Evolutionary conservation across 202 grass and related monocot genomes (phyloP).

Genomic region (Hordeum pubiflorum): DNA sequence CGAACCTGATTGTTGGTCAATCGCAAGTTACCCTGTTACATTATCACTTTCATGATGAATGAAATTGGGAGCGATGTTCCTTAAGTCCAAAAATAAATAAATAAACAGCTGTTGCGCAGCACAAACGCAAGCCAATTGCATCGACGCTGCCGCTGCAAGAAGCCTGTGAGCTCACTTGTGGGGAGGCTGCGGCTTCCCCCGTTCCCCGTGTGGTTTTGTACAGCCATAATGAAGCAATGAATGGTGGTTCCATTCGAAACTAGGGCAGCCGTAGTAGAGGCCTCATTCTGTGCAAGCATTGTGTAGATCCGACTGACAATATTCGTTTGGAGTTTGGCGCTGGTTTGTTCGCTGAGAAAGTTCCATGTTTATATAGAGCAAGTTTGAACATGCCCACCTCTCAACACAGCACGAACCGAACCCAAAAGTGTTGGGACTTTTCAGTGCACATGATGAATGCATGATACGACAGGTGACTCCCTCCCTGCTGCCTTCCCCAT

Average conservation of each 20-base stretch:
- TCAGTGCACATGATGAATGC: neutral
- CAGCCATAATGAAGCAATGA: neutral
- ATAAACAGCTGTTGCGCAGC: no score
- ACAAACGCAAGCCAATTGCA: no score
- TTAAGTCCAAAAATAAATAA: no score
- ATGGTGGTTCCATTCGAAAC: neutral
- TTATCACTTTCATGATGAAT: no score
- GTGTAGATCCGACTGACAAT: neutral
- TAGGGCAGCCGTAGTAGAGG: neutral
- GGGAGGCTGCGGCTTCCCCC: constrained; percentile 27
- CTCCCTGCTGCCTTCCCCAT: neutral
- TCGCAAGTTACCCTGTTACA: no score
- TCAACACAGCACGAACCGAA: neutral
- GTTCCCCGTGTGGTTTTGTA: constrained; percentile 11
- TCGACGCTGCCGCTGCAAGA: no score
- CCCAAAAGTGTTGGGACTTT: neutral
- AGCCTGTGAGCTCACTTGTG: no score
- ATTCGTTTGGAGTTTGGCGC: neutral
- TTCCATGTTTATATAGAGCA: neutral
- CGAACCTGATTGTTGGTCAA: no score
- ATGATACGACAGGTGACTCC: neutral
- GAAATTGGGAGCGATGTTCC: no score
- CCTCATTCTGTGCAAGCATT: neutral
- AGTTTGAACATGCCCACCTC: neutral
- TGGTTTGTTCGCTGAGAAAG: neutral